Evolutionary conservation across 148 eudicot genomes (phyloP).

Genomic region (Euryodendron excelsum): DNA sequence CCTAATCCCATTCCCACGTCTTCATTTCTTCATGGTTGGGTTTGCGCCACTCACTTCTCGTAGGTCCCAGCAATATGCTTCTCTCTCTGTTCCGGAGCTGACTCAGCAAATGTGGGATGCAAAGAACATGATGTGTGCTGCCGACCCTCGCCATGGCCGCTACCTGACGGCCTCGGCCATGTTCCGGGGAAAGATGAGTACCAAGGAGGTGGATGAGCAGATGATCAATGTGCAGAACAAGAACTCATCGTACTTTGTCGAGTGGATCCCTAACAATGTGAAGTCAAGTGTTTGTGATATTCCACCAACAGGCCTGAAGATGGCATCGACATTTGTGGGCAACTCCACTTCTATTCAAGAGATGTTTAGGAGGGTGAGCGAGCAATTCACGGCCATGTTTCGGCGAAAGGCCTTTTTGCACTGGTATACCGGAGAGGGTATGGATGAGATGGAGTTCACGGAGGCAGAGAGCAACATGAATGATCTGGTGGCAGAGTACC

Average conservation of each 20-base stretch:
- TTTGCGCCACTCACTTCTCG: conserved; percentile 84
- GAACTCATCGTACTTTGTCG: conserved; percentile 83
- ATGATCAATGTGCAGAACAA: conserved; percentile 87
- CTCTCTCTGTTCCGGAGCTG: conserved; percentile 82
- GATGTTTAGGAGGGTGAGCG: conserved; percentile 83
- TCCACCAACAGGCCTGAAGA: conserved; percentile 33
- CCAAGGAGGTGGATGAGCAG: conserved; percentile 78
- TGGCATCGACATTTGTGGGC: conserved; percentile 39
- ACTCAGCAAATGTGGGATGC: conserved; percentile 93
- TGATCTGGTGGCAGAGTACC: conserved; percentile 80
- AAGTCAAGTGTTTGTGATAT: conserved; percentile 42
- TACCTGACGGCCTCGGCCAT: conserved; percentile 83
- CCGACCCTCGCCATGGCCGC: conserved; percentile 79
- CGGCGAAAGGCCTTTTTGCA: conserved; percentile 85
- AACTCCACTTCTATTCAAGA: conserved; percentile 40
- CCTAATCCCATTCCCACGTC: conserved; percentile 85
- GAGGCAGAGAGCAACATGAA: conserved; percentile 90
- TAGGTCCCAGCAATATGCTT: conserved; percentile 66
- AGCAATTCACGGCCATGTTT: conserved; percentile 85
- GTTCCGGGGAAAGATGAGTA: conserved; percentile 85
- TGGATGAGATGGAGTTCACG: conserved; percentile 84
- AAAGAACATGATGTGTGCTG: conserved; percentile 92
- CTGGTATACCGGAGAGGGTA: conserved; percentile 83
- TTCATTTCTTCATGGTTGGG: conserved; percentile 92
- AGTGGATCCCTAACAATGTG: conserved; percentile 43